A percentile compares a stretch with the other conserved stretches of the same genome.
These are phyloP conservation scores for Fusarium odoratissimum DNA, from an alignment of 2,329 filamentous ascomycete genomes.

Conservation along the genomic window DNA sequence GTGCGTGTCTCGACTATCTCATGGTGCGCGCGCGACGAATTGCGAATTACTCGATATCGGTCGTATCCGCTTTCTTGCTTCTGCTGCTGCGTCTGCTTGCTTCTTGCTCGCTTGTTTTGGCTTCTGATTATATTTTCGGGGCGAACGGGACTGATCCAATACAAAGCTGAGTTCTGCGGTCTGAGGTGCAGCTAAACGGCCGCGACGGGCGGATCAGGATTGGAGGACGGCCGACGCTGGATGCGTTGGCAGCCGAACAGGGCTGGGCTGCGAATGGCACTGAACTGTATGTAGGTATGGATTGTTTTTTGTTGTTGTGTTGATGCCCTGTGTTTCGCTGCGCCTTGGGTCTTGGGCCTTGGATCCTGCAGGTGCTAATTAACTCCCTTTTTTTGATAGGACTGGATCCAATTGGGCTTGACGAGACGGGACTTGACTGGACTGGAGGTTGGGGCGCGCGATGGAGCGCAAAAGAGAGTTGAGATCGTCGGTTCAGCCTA, in stretches of 20 bases:
- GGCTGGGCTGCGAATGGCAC: conserved; percentile 10
- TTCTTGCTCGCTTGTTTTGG: conserved; percentile 28
- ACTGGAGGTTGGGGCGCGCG: conserved; percentile 28
- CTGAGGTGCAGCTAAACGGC: conserved; percentile 40
- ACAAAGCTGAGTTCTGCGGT: conserved; percentile 12
- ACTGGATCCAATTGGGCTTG: conserved; percentile 17
- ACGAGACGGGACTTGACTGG: conserved; percentile 18
- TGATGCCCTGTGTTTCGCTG: conserved; percentile 12
- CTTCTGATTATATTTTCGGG: conserved; percentile 26
- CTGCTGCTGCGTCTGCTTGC: conserved; percentile 21
- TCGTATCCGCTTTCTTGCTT: conserved; percentile 38
- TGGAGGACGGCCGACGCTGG: conserved; percentile 37
- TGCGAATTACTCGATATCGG: conserved; percentile 51
- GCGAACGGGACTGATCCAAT: conserved; percentile 34
- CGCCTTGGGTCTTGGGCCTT: conserved; percentile 25
- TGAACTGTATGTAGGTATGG: conserved; percentile 24
- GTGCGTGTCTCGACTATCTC: conserved; percentile 53
- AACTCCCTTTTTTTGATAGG: conserved; percentile 36
- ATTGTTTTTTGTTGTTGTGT: conserved; percentile 34
- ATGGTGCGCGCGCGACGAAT: conserved; percentile 54
- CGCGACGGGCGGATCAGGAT: conserved; percentile 36
- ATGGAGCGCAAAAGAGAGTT: conserved; percentile 15
- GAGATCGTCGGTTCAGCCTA: conserved; percentile 18
- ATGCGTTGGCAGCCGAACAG: conserved; percentile 38
- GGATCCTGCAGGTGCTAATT: conserved; percentile 43